Base-by-base conservation (phyloP, 345 rosid genomes). In the Euphorbia pulcherrima region DNA sequence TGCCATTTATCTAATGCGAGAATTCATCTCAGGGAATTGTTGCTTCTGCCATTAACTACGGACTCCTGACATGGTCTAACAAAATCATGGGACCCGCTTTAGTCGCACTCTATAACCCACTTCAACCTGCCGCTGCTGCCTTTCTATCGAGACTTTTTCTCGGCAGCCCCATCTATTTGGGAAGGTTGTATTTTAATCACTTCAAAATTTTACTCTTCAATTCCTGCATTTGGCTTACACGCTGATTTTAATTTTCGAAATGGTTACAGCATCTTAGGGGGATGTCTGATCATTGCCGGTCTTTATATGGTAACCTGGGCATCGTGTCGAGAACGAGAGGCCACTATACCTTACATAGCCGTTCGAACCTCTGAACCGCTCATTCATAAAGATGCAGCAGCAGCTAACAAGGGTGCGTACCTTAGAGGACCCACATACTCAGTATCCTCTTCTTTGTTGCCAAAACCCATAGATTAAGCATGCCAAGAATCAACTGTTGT, bases 91-190 rank as follows among this genome's bases (percentile, higher is more conserved):
- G 97, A 47, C 99, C 99, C 59, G 80, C 99, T 62, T 79, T 94
- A 83, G 99, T 94, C 69, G 90, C 99, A 69, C 92, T 94, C 26
- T 94, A 94, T 85, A 82, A 84, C 74, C 99, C 99, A 63, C 97
- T 94, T 69, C 99, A 94, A 77, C 97, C 97, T 4, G 95, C 90
- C 20, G 87, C 94, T 23, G 91, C 99, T 57, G 85, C 97, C 62
- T 78, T 89, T 54, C 81, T 94, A 21, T 91, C 99, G 33, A 88
- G 85, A 78, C 65, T 89, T 72, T 94, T 94, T 82, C 97, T 94
- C 24, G 99, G 97, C 58, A 94, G 96, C 68, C 86, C 97, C 18
- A 78, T 94, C 60, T 91, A 88, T 80, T 74, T 91, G 80, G 99
- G 99, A 86, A 94, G 99, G 99, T 94, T 63, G 55, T 9, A 29